Percentiles rank a stretch among this genome's conserved stretches.
Conservation (phyloP, 257 asterid species). For the Solanum dulcamara region DNA sequence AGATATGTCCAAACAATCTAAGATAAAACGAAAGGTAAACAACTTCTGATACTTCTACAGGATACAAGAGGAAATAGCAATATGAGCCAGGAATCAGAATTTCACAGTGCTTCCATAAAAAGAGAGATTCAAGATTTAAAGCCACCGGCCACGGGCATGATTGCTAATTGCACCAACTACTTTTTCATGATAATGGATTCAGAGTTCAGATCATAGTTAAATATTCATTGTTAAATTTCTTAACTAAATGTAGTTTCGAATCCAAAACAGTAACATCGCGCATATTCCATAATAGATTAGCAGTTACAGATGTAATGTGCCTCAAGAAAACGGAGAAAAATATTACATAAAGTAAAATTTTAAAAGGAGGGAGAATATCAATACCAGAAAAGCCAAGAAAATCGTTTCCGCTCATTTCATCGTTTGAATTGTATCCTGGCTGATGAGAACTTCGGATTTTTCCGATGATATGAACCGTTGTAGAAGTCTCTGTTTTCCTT, state of each 20-base stretch:
- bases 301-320: not conserved
- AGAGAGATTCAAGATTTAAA: not conserved
- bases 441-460: conserved; percentile 10
- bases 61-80: not conserved
- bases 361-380: not conserved
- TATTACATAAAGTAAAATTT: not conserved
- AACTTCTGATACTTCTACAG: not conserved
- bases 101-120: not conserved
- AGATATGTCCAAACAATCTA: not conserved
- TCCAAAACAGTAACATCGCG: not conserved
- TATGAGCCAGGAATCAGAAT: not conserved
- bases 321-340: not conserved
- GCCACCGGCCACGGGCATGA: not conserved
- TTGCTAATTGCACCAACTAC: not conserved
- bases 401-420: conserved; percentile 4
- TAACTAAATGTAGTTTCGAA: not conserved
- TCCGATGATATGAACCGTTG: conserved; percentile 24
- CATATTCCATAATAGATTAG: not conserved
- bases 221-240: not conserved
- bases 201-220: not conserved
- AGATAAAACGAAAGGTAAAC: not conserved
- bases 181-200: not conserved
- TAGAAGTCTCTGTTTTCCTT: conserved; percentile 54
- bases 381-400: conserved; percentile 30
- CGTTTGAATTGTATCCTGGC: conserved; percentile 15